Conservation (phyloP, 257 asterid species). For the Datura wrightii region DNA sequence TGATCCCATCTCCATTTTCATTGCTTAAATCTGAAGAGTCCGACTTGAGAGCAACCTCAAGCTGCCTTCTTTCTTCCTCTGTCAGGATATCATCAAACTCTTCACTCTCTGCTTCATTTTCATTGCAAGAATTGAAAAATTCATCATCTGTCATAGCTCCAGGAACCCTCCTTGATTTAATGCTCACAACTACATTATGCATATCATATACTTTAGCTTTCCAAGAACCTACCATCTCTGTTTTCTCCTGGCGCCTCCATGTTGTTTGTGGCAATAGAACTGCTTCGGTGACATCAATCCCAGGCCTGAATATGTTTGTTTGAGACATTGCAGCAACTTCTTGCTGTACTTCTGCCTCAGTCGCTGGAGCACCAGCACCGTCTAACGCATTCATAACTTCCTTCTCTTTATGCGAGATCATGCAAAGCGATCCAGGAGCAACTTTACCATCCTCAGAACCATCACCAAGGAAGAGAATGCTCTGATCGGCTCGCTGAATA, state of each 20-base stretch:
- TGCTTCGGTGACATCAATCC: constrained; percentile 92
- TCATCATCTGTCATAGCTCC: constrained; percentile 97
- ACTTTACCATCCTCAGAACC: constrained; percentile 93
- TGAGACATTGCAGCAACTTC: constrained; percentile 95
- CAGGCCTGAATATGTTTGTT: constrained; percentile 92
- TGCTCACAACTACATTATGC: constrained; percentile 95
- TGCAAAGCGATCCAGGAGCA: constrained; percentile 82
- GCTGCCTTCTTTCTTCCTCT: constrained; percentile 88
- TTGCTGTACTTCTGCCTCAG: constrained; percentile 81
- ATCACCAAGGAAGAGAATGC: constrained; percentile 91
- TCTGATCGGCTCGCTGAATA: constrained; percentile 94
- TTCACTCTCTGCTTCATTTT: constrained; percentile 79
- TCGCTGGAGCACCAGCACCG: constrained; percentile 90
- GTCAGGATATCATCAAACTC: constrained; percentile 79
- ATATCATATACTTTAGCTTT: constrained; percentile 93
- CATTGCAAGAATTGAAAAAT: constrained; percentile 67
- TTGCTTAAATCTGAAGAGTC: constrained; percentile 60
- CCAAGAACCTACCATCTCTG: constrained; percentile 88
- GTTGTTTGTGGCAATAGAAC: constrained; percentile 88
- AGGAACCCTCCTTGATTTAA: constrained; percentile 91
- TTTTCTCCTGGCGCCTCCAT: constrained; percentile 88
- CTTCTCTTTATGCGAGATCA: constrained; percentile 87
- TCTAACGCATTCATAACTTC: constrained; percentile 96
- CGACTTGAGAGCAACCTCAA: constrained; percentile 85
- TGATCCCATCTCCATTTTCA: constrained; percentile 63